Percentiles rank a stretch among this genome's conserved stretches.
These are phyloP conservation scores for Hemisphaericaspora subhashii DNA, from an alignment of 1,139 yeast species.

Conservation along the genomic window DNA sequence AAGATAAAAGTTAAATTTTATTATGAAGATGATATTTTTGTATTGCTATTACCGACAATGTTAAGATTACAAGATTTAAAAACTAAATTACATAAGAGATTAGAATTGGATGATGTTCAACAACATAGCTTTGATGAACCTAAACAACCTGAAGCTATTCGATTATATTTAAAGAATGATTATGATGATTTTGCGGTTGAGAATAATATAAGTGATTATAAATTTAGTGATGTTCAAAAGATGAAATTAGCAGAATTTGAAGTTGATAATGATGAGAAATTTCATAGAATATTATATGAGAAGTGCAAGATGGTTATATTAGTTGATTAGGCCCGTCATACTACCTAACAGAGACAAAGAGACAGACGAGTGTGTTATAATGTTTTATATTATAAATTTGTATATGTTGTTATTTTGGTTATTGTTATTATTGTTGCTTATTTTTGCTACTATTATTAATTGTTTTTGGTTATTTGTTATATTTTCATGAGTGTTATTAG, in stretches of 20 bases:
- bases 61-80: conserved; percentile 63
- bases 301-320: conserved; percentile 47
- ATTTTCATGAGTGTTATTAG: neutral
- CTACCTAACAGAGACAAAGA: neutral
- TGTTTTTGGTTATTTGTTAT: neutral
- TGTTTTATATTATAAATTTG: no score
- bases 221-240: conserved; percentile 23
- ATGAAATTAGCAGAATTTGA: conserved; percentile 33
- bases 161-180: conserved; percentile 42
- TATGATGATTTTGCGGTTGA: conserved; percentile 40
- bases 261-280: conserved; percentile 41
- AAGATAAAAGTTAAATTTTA: conserved; percentile 78
- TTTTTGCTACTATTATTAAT: neutral
- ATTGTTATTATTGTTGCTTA: no score
- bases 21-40: conserved; percentile 88
- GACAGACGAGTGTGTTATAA: no score
- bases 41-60: conserved; percentile 68
- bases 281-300: conserved; percentile 44
- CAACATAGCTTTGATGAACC: conserved; percentile 17
- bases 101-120: conserved; percentile 29
- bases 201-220: conserved; percentile 27
- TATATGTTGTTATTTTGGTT: no score
- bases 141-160: conserved; percentile 20
- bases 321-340: conserved; percentile 9
- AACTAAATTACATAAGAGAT: conserved; percentile 63